phyloP scores from a whole-genome alignment of 208 protist species.

The Borovskyia barvae region DNA sequence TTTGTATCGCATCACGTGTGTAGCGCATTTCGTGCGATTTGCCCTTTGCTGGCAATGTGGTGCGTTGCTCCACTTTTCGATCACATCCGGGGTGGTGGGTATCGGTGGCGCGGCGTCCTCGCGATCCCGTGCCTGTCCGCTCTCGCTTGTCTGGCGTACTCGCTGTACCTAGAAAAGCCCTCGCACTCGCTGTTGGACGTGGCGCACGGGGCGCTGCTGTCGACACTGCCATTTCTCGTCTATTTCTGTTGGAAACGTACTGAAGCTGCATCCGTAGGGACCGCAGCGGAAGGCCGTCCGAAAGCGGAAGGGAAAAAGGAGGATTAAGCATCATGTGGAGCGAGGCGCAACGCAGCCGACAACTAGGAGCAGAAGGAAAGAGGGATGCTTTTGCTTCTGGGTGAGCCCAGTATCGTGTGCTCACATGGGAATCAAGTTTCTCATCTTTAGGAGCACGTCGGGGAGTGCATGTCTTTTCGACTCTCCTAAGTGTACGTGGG shows the following conservation, averaged over 20 bases:
- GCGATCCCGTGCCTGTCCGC: slow-evolving; percentile 33
- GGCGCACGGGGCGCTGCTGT: slow-evolving; percentile 17
- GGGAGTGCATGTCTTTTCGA: too few relatives aligned
- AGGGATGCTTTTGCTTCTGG: too few relatives aligned
- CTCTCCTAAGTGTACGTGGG: too few relatives aligned
- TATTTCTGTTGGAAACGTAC: slow-evolving; percentile 38
- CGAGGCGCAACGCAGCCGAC: too few relatives aligned
- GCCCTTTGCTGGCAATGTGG: slow-evolving; percentile 62
- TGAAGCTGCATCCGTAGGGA: too few relatives aligned
- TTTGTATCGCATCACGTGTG: slow-evolving; percentile 74
- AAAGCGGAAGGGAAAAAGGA: slow-evolving; percentile 26
- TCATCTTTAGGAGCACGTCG: too few relatives aligned
- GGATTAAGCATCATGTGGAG: too few relatives aligned
- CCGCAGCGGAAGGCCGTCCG: too few relatives aligned
- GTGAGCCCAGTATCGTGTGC: too few relatives aligned
- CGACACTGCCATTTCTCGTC: slow-evolving; percentile 25
- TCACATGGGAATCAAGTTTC: too few relatives aligned
- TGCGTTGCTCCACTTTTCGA: slow-evolving; percentile 62
- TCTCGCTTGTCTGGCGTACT: slow-evolving; percentile 15
- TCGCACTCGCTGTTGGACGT: slow-evolving; percentile 18
- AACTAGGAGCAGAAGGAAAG: too few relatives aligned
- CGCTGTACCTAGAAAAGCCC: slow-evolving; percentile 8
- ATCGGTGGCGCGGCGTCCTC: slow-evolving; percentile 38
- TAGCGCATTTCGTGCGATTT: slow-evolving; percentile 37
- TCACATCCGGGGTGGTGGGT: slow-evolving; percentile 21